Base-by-base conservation (phyloP, 169 alveolate genomes). In the Plasmodium cynomolgi region DNA sequence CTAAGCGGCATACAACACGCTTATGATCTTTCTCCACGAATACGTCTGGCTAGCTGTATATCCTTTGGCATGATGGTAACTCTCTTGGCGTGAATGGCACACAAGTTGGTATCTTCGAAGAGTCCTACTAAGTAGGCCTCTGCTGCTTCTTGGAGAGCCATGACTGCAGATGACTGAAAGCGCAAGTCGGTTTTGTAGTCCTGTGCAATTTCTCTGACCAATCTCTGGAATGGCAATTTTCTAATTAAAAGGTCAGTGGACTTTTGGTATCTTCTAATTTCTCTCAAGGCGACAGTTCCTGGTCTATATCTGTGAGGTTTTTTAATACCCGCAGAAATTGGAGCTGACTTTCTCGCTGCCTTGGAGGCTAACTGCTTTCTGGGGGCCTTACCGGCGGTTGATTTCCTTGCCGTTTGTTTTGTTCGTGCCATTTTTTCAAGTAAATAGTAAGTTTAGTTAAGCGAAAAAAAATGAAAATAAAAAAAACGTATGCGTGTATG, bases 11-110 rank as follows among this genome's bases (percentile, higher is more conserved):
- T 50, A 50, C 23, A 13, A 13, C 39, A 39, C 56, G 56, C 47
- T 95, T 93, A 97, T 39, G 98, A 97, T 92, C 99, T 97, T 97
- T 98, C 99, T 91, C 99, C 99, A 95, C 99, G 98, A 96, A 99
- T 98, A 96, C 99, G 98, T 96, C 99, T 97, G 92, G 99, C 99
- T 91, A 99, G 97, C 95, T 99, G 99, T 84, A 99, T 98, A 95
- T 99, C 99, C 97, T 99, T 99, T 91, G 99, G 99, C 99, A 99
- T 99, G 93, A 99, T 98, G 96, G 99, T 99, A 44, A 99, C 99
- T 95, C 99, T 97, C 98, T 98, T 99, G 83, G 99, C 99, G 96
- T 99, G 99, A 93, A 98, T 98, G 91, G 99, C 99, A 95, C 99
- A 99, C 95, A 99, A 96, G 98, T 98, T 99, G 95, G 99, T 99